Conservation (phyloP, 1,139 yeast genomes). For the Zygotorulaspora mrakii region DNA sequence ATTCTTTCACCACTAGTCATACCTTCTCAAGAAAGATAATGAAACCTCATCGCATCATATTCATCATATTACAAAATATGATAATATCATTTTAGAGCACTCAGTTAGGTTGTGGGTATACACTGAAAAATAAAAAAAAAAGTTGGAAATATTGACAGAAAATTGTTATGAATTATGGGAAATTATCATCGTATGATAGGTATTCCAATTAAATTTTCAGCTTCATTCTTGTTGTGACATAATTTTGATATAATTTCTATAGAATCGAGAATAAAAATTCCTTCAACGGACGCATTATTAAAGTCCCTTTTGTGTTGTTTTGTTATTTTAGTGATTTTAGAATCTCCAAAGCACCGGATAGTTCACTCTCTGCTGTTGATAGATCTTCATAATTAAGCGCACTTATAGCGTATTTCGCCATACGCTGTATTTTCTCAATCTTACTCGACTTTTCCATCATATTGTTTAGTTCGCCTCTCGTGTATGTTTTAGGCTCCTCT, state of each 20-base stretch:
- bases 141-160: no score
- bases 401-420: conserved; percentile 86
- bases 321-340: conserved; percentile 29
- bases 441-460: conserved; percentile 31
- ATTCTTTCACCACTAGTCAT: conserved; percentile 4
- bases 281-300: conserved; percentile 16
- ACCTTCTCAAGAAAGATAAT: neutral
- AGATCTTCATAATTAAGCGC: conserved; percentile 91
- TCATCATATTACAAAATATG: neutral
- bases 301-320: conserved; percentile 1
- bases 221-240: conserved; percentile 1
- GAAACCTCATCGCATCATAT: conserved; percentile 1
- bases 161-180: no score
- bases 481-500: conserved; percentile 6
- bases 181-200: no score
- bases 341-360: conserved; percentile 55
- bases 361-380: conserved; percentile 74
- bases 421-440: conserved; percentile 64
- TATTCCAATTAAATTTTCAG: conserved; percentile 1
- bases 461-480: conserved; percentile 8
- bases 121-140: conserved; percentile 1
- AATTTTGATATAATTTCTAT: conserved; percentile 8
- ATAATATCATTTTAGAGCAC: neutral
- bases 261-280: conserved; percentile 10
- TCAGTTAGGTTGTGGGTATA: conserved; percentile 5